Evolutionary conservation across 345 rosid species (phyloP).

Genomic region (Lepidium africanum): DNA sequence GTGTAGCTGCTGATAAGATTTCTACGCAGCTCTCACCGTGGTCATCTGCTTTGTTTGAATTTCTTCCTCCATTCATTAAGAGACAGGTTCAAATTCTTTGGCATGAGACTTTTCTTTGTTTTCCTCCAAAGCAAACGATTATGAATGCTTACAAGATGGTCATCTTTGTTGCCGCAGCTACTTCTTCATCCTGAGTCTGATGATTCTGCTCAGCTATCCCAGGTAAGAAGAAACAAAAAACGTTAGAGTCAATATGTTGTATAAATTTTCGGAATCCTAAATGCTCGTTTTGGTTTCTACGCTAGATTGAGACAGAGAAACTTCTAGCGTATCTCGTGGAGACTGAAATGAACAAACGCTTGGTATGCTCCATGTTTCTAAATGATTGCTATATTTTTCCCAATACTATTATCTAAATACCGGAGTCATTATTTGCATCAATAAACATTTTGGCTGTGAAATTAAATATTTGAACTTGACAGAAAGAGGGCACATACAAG

Average conservation of each 20-base stretch:
- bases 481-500: conserved; percentile 87
- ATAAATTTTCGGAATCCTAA: background rate
- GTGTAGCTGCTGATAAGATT: conserved; percentile 60
- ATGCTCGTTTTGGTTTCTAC: conserved; percentile 17
- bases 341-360: conserved; percentile 82
- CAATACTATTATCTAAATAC: background rate
- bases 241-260: background rate
- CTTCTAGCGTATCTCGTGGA: conserved; percentile 96
- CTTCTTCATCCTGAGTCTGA: conserved; percentile 94
- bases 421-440: background rate
- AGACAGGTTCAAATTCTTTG: conserved; percentile 53
- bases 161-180: conserved; percentile 48
- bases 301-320: conserved; percentile 95
- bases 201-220: conserved; percentile 99
- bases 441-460: background rate
- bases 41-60: conserved; percentile 92
- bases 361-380: conserved; percentile 34
- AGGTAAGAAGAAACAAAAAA: conserved; percentile 38
- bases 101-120: background rate
- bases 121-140: background rate
- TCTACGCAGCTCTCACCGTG: conserved; percentile 93
- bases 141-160: conserved; percentile 18
- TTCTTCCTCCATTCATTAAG: conserved; percentile 83
- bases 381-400: background rate
- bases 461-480: conserved; percentile 24